Base-by-base conservation (phyloP, 2,329 filamentous ascomycete genomes). In the Aspergillus nomiae region DNA sequence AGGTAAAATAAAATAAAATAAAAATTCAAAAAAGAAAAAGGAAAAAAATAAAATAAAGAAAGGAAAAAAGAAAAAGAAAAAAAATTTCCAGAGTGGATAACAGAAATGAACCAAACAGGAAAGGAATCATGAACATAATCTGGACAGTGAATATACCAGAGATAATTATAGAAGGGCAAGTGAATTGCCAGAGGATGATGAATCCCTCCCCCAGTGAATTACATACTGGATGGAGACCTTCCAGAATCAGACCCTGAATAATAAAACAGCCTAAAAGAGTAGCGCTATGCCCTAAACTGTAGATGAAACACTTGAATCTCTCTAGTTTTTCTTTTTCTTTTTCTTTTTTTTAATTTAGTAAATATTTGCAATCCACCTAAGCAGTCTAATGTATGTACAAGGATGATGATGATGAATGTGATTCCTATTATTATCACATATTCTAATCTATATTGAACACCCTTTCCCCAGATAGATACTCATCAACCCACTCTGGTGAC, bases 161-260 rank as follows among this genome's bases (percentile, higher is more conserved):
- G 60, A 61, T 61, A 61, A 61, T 53, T 61, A 58, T 61, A 61
- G 60, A 61, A 30, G 43, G 36, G 34, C 16, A 58, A 36, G 38
- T 56, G 59, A 50, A 30, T 26, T 30, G 59, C n/a, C n/a, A n/a
- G n/a, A 48, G 24, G 59, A 61, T 60, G 58, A 60, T 59, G 59
- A 60, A 61, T 51, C 43, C 43, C 32, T 46, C 43, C 56, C 56
- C 26, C 43, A 50, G 30, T 38, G 34, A 34, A 58, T 51, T 32
- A 51, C 48, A 51, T 51, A 51, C 48, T 51, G 43, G 32, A 59
- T 59, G 56, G 56, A 51, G 34, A 50, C 45, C 56, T 50, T 48
- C 48, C 36, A 61, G 55, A 56, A 61, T 56, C 46, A 63, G 61
- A 62, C 60, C 63, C 58, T 62, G 60, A 62, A 61, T 61, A 46